These are phyloP conservation scores for Hypoxylon sp. DNA, from an alignment of 2,329 filamentous ascomycete genomes.

Conservation along the genomic window DNA sequence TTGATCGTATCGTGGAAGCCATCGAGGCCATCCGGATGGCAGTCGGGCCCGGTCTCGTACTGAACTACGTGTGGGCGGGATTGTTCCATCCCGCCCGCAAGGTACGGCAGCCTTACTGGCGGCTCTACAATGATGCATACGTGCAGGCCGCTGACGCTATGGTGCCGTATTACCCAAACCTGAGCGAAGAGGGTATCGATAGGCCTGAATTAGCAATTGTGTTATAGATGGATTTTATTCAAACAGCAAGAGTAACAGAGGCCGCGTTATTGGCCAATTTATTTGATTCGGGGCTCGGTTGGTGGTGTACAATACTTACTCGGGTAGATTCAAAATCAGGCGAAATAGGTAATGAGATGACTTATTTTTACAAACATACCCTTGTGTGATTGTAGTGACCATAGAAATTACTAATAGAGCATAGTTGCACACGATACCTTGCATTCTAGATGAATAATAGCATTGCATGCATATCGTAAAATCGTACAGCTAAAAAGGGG, in stretches of 20 bases:
- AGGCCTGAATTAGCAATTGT: constrained; percentile 87
- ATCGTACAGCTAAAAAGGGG: not conserved
- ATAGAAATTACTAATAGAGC: not conserved
- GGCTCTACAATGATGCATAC: constrained; percentile 96
- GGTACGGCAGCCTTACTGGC: constrained; percentile 95
- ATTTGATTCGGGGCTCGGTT: constrained; percentile 19
- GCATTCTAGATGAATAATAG: not conserved
- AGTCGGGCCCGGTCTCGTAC: constrained; percentile 89
- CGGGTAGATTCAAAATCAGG: constrained; percentile 35
- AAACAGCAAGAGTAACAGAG: not conserved
- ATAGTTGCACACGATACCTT: not conserved
- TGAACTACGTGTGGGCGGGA: constrained; percentile 99
- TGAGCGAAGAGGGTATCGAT: constrained; percentile 84
- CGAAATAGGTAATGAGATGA: constrained; percentile 25
- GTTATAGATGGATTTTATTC: constrained; percentile 66
- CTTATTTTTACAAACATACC: not conserved
- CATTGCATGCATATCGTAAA: not conserved
- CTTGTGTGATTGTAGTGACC: not conserved
- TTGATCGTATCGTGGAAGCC: constrained; percentile 96
- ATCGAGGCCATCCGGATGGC: constrained; percentile 97
- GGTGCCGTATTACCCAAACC: constrained; percentile 93
- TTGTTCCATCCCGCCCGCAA: constrained; percentile 97
- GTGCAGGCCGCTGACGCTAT: constrained; percentile 94
- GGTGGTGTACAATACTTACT: constrained; percentile 37
- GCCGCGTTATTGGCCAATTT: constrained; percentile 19